A percentile compares a stretch with the other conserved stretches of the same genome.
These are phyloP conservation scores for Sherardia arvensis DNA, from an alignment of 257 asterid species.

Conservation along the genomic window DNA sequence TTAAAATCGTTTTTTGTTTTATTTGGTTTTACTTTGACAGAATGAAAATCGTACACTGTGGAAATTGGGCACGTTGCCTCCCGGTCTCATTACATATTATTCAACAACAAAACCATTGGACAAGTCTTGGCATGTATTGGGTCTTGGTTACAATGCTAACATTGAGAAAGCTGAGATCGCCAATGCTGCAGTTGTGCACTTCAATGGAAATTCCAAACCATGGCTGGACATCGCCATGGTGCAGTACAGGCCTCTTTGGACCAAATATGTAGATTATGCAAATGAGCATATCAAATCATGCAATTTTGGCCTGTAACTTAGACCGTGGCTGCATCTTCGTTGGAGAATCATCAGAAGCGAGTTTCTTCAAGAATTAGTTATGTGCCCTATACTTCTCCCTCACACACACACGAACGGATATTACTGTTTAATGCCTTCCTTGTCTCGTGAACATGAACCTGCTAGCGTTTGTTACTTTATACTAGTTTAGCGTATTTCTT, in stretches of 20 bases:
- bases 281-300: conserved; percentile 70
- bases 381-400: conserved; percentile 24
- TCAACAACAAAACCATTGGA: conserved; percentile 85
- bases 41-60: conserved; percentile 63
- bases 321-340: conserved; percentile 18
- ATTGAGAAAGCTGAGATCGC: conserved; percentile 76
- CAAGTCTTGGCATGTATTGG: conserved; percentile 91
- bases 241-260: conserved; percentile 74
- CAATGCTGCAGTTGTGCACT: conserved; percentile 85
- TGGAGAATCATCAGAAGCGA: conserved; percentile 23
- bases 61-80: conserved; percentile 86
- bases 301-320: conserved; percentile 60
- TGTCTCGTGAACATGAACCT: conserved; percentile 21
- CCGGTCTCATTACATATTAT: conserved; percentile 81
- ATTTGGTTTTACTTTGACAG: conserved; percentile 18
- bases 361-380: conserved; percentile 17
- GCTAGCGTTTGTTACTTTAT: conserved; percentile 11
- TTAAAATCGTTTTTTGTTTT: neutral
- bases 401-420: conserved; percentile 38
- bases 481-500: conserved; percentile 20
- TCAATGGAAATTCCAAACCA: conserved; percentile 81
- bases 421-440: conserved; percentile 16
- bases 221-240: conserved; percentile 86
- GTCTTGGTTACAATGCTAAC: conserved; percentile 85
- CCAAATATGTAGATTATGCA: conserved; percentile 70